Evolutionary conservation across 1,139 yeast genomes (phyloP).

Genomic region (Kurtzmaniella quercitrusa): DNA sequence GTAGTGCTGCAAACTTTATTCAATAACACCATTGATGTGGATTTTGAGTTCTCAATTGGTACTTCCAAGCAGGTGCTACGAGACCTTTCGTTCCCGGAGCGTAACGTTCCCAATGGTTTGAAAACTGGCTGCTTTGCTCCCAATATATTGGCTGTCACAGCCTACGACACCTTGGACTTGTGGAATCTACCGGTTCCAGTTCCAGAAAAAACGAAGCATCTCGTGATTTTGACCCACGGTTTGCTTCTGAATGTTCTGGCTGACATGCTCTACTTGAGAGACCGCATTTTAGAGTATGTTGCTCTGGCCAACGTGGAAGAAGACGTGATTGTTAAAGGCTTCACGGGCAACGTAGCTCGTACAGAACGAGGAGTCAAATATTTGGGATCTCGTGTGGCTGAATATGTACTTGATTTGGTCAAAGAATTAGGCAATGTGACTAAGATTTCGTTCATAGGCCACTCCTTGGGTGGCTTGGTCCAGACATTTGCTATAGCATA

Average conservation of each 20-base stretch:
- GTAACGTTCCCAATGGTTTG: constrained; percentile 26
- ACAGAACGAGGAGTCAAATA: constrained; percentile 90
- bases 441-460: constrained; percentile 83
- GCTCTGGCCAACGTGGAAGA: constrained; percentile 22
- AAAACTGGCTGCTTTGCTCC: constrained; percentile 26
- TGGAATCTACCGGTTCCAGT: constrained; percentile 61
- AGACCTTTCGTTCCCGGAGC: constrained; percentile 25
- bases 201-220: constrained; percentile 52
- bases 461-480: constrained; percentile 87
- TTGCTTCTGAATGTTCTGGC: constrained; percentile 85
- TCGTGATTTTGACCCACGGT: constrained; percentile 85
- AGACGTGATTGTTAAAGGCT: constrained; percentile 76
- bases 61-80: constrained; percentile 43
- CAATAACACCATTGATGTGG: constrained; percentile 61
- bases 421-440: constrained; percentile 33
- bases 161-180: constrained; percentile 61
- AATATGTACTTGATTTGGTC: constrained; percentile 61
- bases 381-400: constrained; percentile 79
- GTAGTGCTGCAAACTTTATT: constrained; percentile 83
- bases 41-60: constrained; percentile 66
- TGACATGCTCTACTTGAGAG: constrained; percentile 84
- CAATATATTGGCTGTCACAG: constrained; percentile 29
- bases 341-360: constrained; percentile 75
- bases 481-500: constrained; percentile 92
- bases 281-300: constrained; percentile 55